A percentile compares a stretch with the other conserved stretches of the same genome.
Evolutionary conservation across 2,329 filamentous ascomycete genomes (phyloP).

Genomic region (Xylaria sp.): DNA sequence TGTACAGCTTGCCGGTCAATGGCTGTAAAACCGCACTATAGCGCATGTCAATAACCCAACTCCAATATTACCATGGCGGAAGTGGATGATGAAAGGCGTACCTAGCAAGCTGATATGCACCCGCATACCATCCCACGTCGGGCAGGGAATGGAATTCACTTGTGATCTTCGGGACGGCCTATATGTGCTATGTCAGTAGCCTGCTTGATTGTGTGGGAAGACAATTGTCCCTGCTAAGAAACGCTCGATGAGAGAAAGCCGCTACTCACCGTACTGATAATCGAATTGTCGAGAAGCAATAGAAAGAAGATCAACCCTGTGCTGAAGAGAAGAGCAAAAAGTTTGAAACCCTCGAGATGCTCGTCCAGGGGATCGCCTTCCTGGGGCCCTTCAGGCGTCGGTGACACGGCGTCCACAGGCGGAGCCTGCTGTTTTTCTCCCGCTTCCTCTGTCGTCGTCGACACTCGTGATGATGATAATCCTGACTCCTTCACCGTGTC

Average conservation of each 20-base stretch:
- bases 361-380: conserved; percentile 41
- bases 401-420: background rate
- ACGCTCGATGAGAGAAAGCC: background rate
- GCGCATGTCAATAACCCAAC: conserved; percentile 21
- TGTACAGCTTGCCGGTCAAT: conserved; percentile 64
- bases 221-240: background rate
- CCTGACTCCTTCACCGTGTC: conserved; percentile 5
- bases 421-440: conserved; percentile 17
- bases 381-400: conserved; percentile 24
- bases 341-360: conserved; percentile 46
- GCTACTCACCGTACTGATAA: conserved; percentile 60
- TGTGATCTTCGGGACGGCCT: conserved; percentile 62
- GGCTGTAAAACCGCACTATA: conserved; percentile 61
- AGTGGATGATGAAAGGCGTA: conserved; percentile 38
- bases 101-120: conserved; percentile 60
- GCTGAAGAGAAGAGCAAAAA: conserved; percentile 45
- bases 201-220: background rate
- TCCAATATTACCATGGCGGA: background rate
- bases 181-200: conserved; percentile 16
- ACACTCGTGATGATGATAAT: conserved; percentile 18
- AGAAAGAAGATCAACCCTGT: conserved; percentile 55
- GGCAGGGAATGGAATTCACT: conserved; percentile 60
- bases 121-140: conserved; percentile 68
- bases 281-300: conserved; percentile 64
- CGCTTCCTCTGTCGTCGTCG: conserved; percentile 18